Conservation (phyloP, 768 basidiomycete genomes). For the Boletus subcaerulescens region DNA sequence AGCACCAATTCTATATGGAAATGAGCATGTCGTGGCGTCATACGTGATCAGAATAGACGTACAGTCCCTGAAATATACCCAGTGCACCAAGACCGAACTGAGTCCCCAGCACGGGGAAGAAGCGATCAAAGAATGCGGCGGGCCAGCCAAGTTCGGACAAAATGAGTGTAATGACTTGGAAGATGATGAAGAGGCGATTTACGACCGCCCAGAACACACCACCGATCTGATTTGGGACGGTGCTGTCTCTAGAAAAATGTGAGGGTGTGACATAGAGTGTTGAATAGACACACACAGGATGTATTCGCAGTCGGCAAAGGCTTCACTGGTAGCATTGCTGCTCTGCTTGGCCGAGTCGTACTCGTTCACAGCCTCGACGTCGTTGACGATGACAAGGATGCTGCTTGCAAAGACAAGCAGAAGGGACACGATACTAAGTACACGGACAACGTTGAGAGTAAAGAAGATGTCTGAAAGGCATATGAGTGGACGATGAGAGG, state of each 20-base stretch:
- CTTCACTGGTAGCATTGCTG: conserved; percentile 29
- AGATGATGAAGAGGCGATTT: conserved; percentile 83
- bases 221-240: conserved; percentile 88
- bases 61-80: conserved; percentile 86
- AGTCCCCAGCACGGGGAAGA: conserved; percentile 83
- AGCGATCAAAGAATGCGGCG: conserved; percentile 71
- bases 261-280: conserved; percentile 1
- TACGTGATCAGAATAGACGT: conserved; percentile 27
- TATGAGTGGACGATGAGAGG: neutral
- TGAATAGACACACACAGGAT: conserved; percentile 53
- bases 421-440: conserved; percentile 75
- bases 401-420: conserved; percentile 79
- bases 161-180: conserved; percentile 77
- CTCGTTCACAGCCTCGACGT: conserved; percentile 71
- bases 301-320: conserved; percentile 64
- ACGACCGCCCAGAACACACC: conserved; percentile 91
- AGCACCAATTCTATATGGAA: conserved; percentile 54
- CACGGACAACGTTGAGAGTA: conserved; percentile 74
- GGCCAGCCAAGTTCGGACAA: conserved; percentile 85
- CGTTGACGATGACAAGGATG: conserved; percentile 68
- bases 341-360: conserved; percentile 46
- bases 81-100: conserved; percentile 84
- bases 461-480: conserved; percentile 55
- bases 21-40: conserved; percentile 5
- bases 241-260: conserved; percentile 52